Conservation (phyloP, 495 filamentous ascomycete species). For the Pseudotulostoma volvatum region DNA sequence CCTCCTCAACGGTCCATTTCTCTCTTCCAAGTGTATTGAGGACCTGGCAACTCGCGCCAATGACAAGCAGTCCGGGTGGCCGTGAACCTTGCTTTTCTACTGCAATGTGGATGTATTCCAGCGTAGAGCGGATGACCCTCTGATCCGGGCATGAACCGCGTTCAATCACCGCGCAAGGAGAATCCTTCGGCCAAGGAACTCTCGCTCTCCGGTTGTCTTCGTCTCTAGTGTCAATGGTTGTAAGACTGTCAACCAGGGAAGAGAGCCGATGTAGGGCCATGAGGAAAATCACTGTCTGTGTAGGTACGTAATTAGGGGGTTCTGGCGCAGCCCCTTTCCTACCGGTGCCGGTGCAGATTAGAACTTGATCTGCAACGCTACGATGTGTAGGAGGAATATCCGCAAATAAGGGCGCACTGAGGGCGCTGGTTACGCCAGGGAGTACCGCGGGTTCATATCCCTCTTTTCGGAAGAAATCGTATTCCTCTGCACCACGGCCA, state of each 20-base stretch:
- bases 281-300: constrained; percentile 79
- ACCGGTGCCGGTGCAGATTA: constrained; percentile 90
- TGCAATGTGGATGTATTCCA: constrained; percentile 61
- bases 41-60: constrained; percentile 70
- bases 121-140: constrained; percentile 72
- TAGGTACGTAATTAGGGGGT: constrained; percentile 60
- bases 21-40: constrained; percentile 35
- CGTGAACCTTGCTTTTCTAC: constrained; percentile 81
- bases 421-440: constrained; percentile 76
- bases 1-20: constrained; percentile 82
- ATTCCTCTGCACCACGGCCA: constrained; percentile 85
- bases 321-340: constrained; percentile 71
- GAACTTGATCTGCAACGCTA: constrained; percentile 76
- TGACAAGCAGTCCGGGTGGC: constrained; percentile 80
- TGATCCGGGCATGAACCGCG: constrained; percentile 91
- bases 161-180: constrained; percentile 85
- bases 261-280: constrained; percentile 84
- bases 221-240: constrained; percentile 19
- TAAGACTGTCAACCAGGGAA: constrained; percentile 48
- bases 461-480: constrained; percentile 59
- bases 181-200: constrained; percentile 33
- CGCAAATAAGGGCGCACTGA: constrained; percentile 78
- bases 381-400: constrained; percentile 78
- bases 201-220: constrained; percentile 8
- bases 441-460: constrained; percentile 60